Evolutionary conservation across 2,329 filamentous ascomycete species (phyloP), one percentile per base, ranked within the genome.

Genomic region (Samsoniella hepiali): DNA sequence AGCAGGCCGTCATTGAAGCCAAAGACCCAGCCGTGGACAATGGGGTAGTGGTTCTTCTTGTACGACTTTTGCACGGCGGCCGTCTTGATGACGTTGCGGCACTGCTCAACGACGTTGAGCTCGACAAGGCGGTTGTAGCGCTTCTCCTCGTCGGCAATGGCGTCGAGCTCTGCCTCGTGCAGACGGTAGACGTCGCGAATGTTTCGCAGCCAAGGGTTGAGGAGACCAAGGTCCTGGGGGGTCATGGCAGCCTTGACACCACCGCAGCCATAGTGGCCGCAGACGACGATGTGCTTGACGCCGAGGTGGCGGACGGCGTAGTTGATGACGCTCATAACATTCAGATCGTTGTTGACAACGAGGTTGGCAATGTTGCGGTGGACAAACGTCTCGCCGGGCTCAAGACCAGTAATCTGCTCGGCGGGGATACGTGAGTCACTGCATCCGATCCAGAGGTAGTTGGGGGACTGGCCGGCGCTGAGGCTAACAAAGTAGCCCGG

Each of bases 321-420:
- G 74, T 95, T 88, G 77, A 97, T 91, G 70, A 96, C 92, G 74
- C 85, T 85, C 74, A 91, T 88, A 57, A 88, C 87, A 76, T 88
- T 93, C 72, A 96, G 84, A 74, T 97, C 93, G 67, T 87, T 88
- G 73, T 88, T 86, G 78, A 87, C 87, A 63, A 96, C 84, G 68
- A 96, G 83, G 81, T 97, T 97, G 78, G 92, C 93, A 76, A 97
- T 96, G 73, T 97, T 97, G 77, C 93, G 91, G 82, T 96, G 92
- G 69, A 96, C 89, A 76, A 97, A 97, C 71, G 94, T 89, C 77
- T 97, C 91, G 69, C 93, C 93, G n/a, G 93, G 91, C 72, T 90
- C 82, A 63, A 94, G 84, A 68, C 90, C 89, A 54, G 92, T 87
- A 74, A 97, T 88, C 72, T 91, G 91, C 72, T 93, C 94, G 70